A percentile compares a stretch with the other conserved stretches of the same genome.
Conservation (phyloP, 2,329 filamentous ascomycete genomes). For the Atkinsonella texensis region DNA sequence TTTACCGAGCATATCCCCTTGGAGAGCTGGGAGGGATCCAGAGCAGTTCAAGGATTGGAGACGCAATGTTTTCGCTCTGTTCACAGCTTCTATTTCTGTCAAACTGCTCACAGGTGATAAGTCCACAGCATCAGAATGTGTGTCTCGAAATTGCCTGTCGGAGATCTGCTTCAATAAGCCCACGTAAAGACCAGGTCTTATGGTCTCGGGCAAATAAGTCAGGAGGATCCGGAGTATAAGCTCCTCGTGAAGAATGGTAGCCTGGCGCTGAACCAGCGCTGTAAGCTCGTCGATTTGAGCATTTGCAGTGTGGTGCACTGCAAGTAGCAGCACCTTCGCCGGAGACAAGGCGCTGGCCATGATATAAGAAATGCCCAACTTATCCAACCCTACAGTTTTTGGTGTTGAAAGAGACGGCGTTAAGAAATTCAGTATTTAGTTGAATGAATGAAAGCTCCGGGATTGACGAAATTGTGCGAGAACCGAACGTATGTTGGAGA, state of each 20-base stretch:
- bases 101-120: constrained; percentile 42
- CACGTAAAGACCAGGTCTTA: constrained; percentile 50
- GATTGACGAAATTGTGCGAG: neutral
- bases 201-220: constrained; percentile 63
- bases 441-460: neutral
- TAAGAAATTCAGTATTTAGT: neutral
- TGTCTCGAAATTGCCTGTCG: constrained; percentile 30
- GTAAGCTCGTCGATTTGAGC: constrained; percentile 52
- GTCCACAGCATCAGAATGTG: constrained; percentile 37
- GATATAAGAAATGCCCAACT: neutral
- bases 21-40: constrained; percentile 32
- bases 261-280: constrained; percentile 44
- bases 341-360: constrained; percentile 36
- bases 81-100: constrained; percentile 51
- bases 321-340: constrained; percentile 60
- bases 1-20: constrained; percentile 42
- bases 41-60: constrained; percentile 45
- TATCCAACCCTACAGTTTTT: neutral
- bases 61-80: constrained; percentile 49
- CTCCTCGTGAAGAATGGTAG: constrained; percentile 47
- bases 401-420: neutral
- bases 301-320: constrained; percentile 55
- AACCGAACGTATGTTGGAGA: too few relatives aligned
- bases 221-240: constrained; percentile 62
- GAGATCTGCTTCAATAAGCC: constrained; percentile 47